Conservation (phyloP, 331 rosid genomes). For the Prunus yedoensis region DNA sequence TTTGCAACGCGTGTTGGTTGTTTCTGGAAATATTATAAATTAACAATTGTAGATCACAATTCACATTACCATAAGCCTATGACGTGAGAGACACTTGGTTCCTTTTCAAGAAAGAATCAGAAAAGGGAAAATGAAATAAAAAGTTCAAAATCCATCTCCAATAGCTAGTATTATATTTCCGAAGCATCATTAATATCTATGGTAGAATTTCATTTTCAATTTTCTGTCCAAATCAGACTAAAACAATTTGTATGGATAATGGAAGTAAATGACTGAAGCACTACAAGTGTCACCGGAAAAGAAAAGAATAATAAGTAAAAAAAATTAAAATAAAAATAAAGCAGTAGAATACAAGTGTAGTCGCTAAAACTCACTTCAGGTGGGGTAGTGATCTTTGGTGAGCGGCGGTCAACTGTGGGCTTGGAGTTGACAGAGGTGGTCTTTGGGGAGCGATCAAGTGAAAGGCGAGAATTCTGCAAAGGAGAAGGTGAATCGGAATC, state of each 20-base stretch:
- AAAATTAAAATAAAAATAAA: no score
- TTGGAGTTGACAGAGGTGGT: slow-evolving; percentile 45
- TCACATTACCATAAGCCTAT: background rate
- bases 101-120: background rate
- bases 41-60: slow-evolving; percentile 19
- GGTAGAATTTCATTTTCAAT: background rate
- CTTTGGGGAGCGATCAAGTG: slow-evolving; percentile 78
- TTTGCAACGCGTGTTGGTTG: slow-evolving; percentile 50
- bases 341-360: background rate
- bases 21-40: slow-evolving; percentile 49
- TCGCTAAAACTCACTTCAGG: slow-evolving; percentile 69
- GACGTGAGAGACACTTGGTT: background rate
- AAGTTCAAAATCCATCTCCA: background rate
- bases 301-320: no score
- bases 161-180: background rate
- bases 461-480: slow-evolving; percentile 59
- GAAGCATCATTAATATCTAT: background rate
- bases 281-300: background rate
- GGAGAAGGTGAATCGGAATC: slow-evolving; percentile 80
- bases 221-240: background rate
- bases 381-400: slow-evolving; percentile 59
- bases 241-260: background rate
- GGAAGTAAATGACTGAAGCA: background rate
- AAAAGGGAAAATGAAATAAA: background rate
- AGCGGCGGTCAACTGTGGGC: slow-evolving; percentile 60